Evolutionary conservation across 2,329 filamentous ascomycete species (phyloP), one percentile per base, ranked within the genome.

Genomic region (Ophiosphaerella korrae): DNA sequence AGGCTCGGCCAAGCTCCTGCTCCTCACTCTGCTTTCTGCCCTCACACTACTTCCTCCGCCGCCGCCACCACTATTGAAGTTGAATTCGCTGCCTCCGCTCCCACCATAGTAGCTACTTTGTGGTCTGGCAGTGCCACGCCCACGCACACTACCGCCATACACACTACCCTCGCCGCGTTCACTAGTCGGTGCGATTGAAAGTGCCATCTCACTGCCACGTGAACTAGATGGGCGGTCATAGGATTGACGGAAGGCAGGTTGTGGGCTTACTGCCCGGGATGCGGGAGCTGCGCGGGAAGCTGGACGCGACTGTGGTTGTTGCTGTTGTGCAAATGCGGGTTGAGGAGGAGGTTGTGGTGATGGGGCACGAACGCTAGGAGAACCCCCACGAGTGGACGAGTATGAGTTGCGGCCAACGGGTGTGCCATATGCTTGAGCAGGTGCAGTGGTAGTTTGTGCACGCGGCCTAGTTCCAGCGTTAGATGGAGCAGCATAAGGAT

Each of bases 1-100:
- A n/a, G 86, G 85, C 65, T 94, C 89, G n/a, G 89, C 91, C 52
- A 94, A 82, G 66, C 92, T 96, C 80, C 93, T 91, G 74, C 92
- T 96, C 58, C 84, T 73, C n/a, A 78, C 80, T 36, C 64, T 57
- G 71, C 77, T 77, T 72, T 71, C 75, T 64, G 51, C 68, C 53
- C 74, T 61, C 7, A 66, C 60, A 21, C 60, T 63, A 29, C 53
- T 57, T 42, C 52, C 58, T 34, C 55, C 64, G 26, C 53, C 55
- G 40, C 50, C 59, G 33, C 55, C 63, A 40, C 56, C 66, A 23
- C 57, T 61, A 21, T 49, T 63, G 45, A 58, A 65, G 42, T 53
- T 65, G 26, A 64, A 56, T 40, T 60, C 73, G 55, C 63, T 70
- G 38, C 55, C 56, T 14, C 62, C 60, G 42, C 68, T 52, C 14